Percentiles rank a stretch among this genome's conserved stretches.
phyloP scores from a whole-genome alignment of 192 early-diverging fungal species.

The Podila clonocystis region DNA sequence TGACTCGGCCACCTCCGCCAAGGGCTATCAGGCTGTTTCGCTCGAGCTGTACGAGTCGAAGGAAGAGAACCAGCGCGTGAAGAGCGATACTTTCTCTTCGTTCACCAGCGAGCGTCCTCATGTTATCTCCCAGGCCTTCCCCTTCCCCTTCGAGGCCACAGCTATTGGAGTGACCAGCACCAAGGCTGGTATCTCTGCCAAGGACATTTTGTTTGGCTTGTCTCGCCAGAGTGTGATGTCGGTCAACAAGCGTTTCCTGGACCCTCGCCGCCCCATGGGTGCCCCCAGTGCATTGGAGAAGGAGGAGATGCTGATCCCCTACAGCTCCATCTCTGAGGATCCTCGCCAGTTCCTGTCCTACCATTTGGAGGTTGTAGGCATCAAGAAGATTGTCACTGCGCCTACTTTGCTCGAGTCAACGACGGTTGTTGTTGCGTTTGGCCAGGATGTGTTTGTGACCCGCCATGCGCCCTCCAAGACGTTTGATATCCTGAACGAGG shows the following conservation, averaged over 20 bases:
- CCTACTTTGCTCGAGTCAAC: constrained; percentile 94
- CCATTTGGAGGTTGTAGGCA: constrained; percentile 69
- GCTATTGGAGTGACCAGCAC: constrained; percentile 90
- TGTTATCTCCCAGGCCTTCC: constrained; percentile 80
- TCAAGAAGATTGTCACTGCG: constrained; percentile 72
- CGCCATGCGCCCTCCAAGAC: constrained; percentile 84
- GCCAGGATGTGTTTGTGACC: constrained; percentile 91
- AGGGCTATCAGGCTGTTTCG: constrained; percentile 82
- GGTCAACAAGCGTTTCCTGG: constrained; percentile 77
- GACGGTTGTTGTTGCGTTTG: constrained; percentile 87
- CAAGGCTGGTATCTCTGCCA: constrained; percentile 83
- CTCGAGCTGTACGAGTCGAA: constrained; percentile 91
- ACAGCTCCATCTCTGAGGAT: constrained; percentile 80
- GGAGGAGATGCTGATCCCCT: constrained; percentile 88
- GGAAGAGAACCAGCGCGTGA: constrained; percentile 71
- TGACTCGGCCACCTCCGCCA: constrained; percentile 54
- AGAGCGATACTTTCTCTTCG: constrained; percentile 79
- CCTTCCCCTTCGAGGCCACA: constrained; percentile 76
- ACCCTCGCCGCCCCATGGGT: constrained; percentile 80
- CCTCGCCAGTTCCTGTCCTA: constrained; percentile 84
- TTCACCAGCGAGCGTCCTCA: constrained; percentile 72
- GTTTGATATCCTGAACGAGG: constrained; percentile 94
- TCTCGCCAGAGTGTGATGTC: constrained; percentile 55
- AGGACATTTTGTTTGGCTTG: constrained; percentile 77
- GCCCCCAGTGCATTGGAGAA: constrained; percentile 82